Base-by-base conservation (phyloP, 805 yeast genomes). In the Cyberlindnera xylosilytica region DNA sequence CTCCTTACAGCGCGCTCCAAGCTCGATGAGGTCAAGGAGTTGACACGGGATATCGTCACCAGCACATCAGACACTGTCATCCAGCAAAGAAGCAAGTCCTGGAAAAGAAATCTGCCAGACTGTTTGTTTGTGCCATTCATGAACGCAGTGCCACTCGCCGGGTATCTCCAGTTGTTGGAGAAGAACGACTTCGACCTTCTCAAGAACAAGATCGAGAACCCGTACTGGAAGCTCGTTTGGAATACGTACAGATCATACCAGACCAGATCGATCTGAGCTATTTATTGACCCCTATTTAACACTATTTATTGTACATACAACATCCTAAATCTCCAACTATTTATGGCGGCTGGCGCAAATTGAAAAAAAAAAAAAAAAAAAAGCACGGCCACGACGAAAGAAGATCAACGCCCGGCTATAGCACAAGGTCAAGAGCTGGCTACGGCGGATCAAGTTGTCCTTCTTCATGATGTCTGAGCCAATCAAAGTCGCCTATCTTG, bases 401-500 rank as follows among this genome's bases (percentile, higher is more conserved):
- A n/a, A n/a, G n/a, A n/a, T n/a, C n/a, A n/a, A n/a, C n/a, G n/a
- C n/a, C n/a, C n/a, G n/a, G n/a, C n/a, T n/a, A n/a, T n/a, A n/a
- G n/a, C n/a, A n/a, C n/a, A n/a, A n/a, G n/a, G n/a, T n/a, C n/a
- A n/a, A n/a, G n/a, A n/a, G n/a, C n/a, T n/a, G n/a, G n/a, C n/a
- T n/a, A n/a, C n/a, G n/a, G n/a, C n/a, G n/a, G n/a, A n/a, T n/a
- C n/a, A n/a, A n/a, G n/a, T n/a, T n/a, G n/a, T n/a, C n/a, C n/a
- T n/a, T n/a, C 24, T 22, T 10, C 30, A 27, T 15, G n/a, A 29
- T 29, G 32, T 17, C 19, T 7, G 6, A 6, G 5, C 19, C 32
- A 7, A 12, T 35, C 12, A 78, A 68, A 52, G 81, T 85, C 4
- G 88, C 87, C 3, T 91, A 78, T 56, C 64, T 91, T 39, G 99